Evolutionary conservation across 768 basidiomycete species (phyloP).

Genomic region (Baorangia bicolor): DNA sequence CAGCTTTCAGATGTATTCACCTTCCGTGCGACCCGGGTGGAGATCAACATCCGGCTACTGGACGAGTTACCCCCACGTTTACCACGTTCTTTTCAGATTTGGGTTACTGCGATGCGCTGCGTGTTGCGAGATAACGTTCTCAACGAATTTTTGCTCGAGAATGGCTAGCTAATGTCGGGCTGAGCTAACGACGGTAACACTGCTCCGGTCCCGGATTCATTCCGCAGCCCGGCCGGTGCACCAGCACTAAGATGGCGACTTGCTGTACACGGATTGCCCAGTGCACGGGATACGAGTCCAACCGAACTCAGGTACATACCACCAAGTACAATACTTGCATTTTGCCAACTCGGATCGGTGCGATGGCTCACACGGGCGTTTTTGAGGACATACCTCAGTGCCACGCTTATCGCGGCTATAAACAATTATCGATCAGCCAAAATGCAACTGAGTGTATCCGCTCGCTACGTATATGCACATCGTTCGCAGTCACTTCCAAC

Average conservation of each 20-base stretch:
- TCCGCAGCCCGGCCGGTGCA: not conserved
- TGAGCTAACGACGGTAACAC: not conserved
- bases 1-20: not conserved
- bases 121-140: slow-evolving; percentile 6
- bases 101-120: not conserved
- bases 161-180: not conserved
- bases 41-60: not conserved
- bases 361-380: not conserved
- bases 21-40: not conserved
- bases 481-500: not conserved
- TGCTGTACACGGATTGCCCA: too few species aligned
- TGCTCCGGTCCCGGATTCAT: slow-evolving; percentile 1
- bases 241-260: not conserved
- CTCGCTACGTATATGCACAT: too few species aligned
- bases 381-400: not conserved
- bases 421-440: not conserved
- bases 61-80: not conserved
- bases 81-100: slow-evolving; percentile 5
- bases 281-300: too few species aligned
- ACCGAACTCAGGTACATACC: not conserved
- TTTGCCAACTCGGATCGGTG: too few species aligned
- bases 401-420: not conserved
- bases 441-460: not conserved
- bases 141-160: not conserved
- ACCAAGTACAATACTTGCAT: not conserved